These are phyloP conservation scores for Aspergillus sp. DNA, from an alignment of 2,329 filamentous ascomycete species.

Conservation along the genomic window DNA sequence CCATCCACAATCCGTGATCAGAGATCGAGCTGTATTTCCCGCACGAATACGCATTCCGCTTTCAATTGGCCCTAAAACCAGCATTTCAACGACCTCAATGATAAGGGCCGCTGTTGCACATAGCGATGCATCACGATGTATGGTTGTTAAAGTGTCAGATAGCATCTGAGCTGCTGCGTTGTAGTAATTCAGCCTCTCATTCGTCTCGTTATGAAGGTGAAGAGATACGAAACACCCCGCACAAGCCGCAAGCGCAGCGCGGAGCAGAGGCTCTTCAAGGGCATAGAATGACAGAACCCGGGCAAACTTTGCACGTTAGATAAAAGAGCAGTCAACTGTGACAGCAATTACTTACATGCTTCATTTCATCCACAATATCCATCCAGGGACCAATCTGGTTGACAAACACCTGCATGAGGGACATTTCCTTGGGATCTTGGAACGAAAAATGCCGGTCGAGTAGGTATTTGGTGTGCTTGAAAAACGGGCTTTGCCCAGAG, in stretches of 20 bases:
- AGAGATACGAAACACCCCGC: slow-evolving; percentile 78
- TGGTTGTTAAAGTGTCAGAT: slow-evolving; percentile 75
- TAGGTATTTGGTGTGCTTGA: slow-evolving; percentile 37
- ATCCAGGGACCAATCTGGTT: slow-evolving; percentile 92
- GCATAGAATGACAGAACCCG: slow-evolving; percentile 80
- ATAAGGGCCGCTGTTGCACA: slow-evolving; percentile 86
- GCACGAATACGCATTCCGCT: slow-evolving; percentile 90
- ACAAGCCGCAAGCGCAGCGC: slow-evolving; percentile 86
- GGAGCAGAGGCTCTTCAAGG: slow-evolving; percentile 78
- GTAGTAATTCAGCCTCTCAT: slow-evolving; percentile 80
- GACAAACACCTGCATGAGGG: slow-evolving; percentile 91
- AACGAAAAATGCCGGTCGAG: slow-evolving; percentile 62
- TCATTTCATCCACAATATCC: slow-evolving; percentile 82
- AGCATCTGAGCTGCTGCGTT: slow-evolving; percentile 80
- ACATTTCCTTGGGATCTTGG: slow-evolving; percentile 71
- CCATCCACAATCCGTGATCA: slow-evolving; percentile 91
- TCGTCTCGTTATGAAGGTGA: slow-evolving; percentile 68
- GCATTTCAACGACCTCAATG: slow-evolving; percentile 88
- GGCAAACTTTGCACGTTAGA: slow-evolving; percentile 60
- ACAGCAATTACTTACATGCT: slow-evolving; percentile 57
- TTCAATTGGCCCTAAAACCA: slow-evolving; percentile 75
- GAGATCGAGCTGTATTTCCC: slow-evolving; percentile 75
- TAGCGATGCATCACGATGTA: slow-evolving; percentile 77
- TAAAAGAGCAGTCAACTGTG: background rate
- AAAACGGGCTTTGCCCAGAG: slow-evolving; percentile 30